Base-by-base conservation (phyloP, 2,329 filamentous ascomycete genomes). In the Aspergillus ruber region DNA sequence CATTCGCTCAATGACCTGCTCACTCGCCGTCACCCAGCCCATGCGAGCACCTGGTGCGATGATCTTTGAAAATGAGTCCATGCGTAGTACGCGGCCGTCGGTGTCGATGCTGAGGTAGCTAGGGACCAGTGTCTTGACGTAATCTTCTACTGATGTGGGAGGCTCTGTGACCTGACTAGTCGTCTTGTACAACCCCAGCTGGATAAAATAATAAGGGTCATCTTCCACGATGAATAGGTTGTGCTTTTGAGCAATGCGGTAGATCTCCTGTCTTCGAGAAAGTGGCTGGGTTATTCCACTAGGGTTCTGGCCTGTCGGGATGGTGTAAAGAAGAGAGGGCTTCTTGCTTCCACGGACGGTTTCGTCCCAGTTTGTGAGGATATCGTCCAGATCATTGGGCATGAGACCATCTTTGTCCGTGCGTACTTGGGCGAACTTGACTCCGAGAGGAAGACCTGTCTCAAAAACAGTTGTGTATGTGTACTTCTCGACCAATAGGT, bases 21-120 rank as follows among this genome's bases (percentile, higher is more conserved):
- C 89, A 61, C 94, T 86, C 0, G 86, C 84, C 0, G 90, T 95
- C 55, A 95, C 83, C 88, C 90, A 96, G 36, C 91, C 91, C 1
- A 96, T 74, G 25, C 91, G 83, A 62, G 88, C 94, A 2, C 91
- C 91, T 0, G 91, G 91, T 0, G 90, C 90, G 15, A 95, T 80
- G 0, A 88, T 94, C 72, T 97, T 96, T 61, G 87, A 93, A 67
- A 96, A 96, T 1, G 90, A 95, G 66, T 96, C 91, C 3, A 96
- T 78, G 42, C 90, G 85, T 49, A 96, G 78, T 38, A 96, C 90
- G 32, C 91, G 85, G 48, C 91, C 91, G 58, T 95, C 86, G 17
- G 80, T 79, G 63, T 96, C 91, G 47, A 96, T 66, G 52, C 78
- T 85, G 39, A 96, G 74, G 66, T 88, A 95, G 0, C 87, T 93